These are phyloP conservation scores for Karstenula rhodostoma DNA, from an alignment of 2,329 filamentous ascomycete species.

Conservation along the genomic window DNA sequence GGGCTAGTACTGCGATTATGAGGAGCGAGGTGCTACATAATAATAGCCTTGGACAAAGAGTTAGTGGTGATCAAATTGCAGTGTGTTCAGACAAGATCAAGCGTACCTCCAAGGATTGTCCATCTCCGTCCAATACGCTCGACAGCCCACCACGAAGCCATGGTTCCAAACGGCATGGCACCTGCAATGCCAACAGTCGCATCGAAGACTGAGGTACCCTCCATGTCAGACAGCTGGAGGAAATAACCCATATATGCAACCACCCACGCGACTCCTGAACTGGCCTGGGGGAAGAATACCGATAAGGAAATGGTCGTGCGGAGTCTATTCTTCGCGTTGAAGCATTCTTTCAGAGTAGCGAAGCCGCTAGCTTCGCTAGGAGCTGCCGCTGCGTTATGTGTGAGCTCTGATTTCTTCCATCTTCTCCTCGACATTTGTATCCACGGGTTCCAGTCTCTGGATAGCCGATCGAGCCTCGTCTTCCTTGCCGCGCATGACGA, in stretches of 20 bases:
- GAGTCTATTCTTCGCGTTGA: slow-evolving; percentile 16
- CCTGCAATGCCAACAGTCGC: slow-evolving; percentile 26
- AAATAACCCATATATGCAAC: slow-evolving; percentile 39
- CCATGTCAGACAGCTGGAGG: slow-evolving; percentile 41
- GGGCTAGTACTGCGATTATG: not conserved
- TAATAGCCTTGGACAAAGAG: not conserved
- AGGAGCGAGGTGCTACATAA: not conserved
- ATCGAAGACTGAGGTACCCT: slow-evolving; percentile 26
- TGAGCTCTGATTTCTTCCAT: too few species aligned
- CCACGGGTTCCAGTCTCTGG: slow-evolving; percentile 64
- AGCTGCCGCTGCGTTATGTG: too few species aligned
- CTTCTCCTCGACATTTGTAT: slow-evolving; percentile 32
- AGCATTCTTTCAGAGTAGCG: not conserved
- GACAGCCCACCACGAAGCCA: slow-evolving; percentile 52
- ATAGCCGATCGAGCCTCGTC: slow-evolving; percentile 56
- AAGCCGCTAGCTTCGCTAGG: too few species aligned
- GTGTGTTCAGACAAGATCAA: not conserved
- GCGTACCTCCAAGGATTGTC: not conserved
- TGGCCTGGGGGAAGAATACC: slow-evolving; percentile 42
- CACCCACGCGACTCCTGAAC: slow-evolving; percentile 42
- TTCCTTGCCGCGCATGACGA: slow-evolving; percentile 69
- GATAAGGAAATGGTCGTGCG: slow-evolving; percentile 36
- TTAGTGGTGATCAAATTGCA: not conserved
- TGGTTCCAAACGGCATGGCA: slow-evolving; percentile 66
- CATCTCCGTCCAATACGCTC: not conserved